These are phyloP conservation scores for Dictyostelium capitatum DNA, from an alignment of 78 protist genomes.

Conservation along the genomic window DNA sequence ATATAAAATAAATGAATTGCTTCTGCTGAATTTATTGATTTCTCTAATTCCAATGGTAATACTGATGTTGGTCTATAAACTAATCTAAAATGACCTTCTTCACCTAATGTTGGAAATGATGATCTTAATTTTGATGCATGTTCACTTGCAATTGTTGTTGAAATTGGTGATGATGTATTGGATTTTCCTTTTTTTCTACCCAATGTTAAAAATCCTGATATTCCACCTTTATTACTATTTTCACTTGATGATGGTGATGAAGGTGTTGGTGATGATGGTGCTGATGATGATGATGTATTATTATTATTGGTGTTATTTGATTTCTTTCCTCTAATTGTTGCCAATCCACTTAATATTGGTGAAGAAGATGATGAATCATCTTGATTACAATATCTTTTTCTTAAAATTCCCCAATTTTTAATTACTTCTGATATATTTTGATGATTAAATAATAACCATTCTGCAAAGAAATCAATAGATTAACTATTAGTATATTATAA, in stretches of 20 bases:
- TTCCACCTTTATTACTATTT: background rate
- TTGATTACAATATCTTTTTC: conserved; percentile 37
- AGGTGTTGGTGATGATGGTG: background rate
- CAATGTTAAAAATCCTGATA: conserved; percentile 17
- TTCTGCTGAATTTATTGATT: conserved; percentile 23
- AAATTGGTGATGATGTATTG: background rate
- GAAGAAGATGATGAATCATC: background rate
- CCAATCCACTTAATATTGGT: conserved; percentile 12
- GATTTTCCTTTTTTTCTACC: background rate
- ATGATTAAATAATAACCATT: conserved; percentile 72
- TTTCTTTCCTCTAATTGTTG: conserved; percentile 8
- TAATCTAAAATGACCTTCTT: conserved; percentile 46
- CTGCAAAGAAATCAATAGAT: conserved; percentile 5
- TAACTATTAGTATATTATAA: no score
- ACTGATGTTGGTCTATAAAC: conserved; percentile 71
- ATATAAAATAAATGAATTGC: conserved; percentile 70
- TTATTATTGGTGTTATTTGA: background rate
- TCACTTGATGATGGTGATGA: background rate
- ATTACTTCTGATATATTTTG: conserved; percentile 69
- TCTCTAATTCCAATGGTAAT: conserved; percentile 46
- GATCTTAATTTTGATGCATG: conserved; percentile 34
- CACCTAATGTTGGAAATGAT: conserved; percentile 70
- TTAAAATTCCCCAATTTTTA: conserved; percentile 42
- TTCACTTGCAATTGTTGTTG: conserved; percentile 32
- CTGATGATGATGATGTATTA: background rate